phyloP scores from a whole-genome alignment of 345 rosid species.

The Diplotaxis tenuifolia region DNA sequence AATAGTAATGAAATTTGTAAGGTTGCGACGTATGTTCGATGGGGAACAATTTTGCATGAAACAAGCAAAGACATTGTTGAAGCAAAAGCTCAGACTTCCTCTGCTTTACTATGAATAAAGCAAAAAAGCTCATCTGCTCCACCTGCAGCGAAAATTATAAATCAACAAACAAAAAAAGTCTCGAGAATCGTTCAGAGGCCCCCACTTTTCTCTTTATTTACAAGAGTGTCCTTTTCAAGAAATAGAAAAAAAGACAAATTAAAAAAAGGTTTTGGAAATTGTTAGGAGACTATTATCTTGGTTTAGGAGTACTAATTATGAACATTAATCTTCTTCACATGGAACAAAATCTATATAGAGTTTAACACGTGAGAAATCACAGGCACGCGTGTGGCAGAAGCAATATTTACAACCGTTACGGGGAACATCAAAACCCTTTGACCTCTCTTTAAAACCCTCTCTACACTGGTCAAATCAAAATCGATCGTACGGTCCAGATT shows the following conservation, averaged over 20 bases:
- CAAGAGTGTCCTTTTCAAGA: slow-evolving; percentile 2
- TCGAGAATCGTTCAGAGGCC: slow-evolving; percentile 12
- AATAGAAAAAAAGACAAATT: neutral
- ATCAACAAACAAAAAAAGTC: slow-evolving; percentile 13
- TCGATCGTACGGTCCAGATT: slow-evolving; percentile 8
- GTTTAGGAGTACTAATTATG: slow-evolving; percentile 22
- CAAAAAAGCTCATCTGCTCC: slow-evolving; percentile 10
- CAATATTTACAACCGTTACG: slow-evolving; percentile 26
- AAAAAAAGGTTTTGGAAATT: neutral
- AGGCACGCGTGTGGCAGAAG: slow-evolving; percentile 26
- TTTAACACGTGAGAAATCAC: slow-evolving; percentile 27
- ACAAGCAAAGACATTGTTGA: slow-evolving; percentile 23
- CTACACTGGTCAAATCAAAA: slow-evolving; percentile 14
- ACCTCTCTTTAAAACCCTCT: slow-evolving; percentile 1
- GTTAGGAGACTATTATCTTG: neutral
- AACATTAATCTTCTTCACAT: slow-evolving; percentile 34
- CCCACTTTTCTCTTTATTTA: slow-evolving; percentile 19
- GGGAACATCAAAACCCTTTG: slow-evolving; percentile 16
- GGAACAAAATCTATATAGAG: slow-evolving; percentile 5
- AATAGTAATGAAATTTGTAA: slow-evolving; percentile 7
- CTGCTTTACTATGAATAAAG: slow-evolving; percentile 23
- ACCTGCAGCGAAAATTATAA: slow-evolving; percentile 1
- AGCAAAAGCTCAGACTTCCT: slow-evolving; percentile 15
- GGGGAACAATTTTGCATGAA: slow-evolving; percentile 31
- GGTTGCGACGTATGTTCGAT: neutral